A percentile compares a stretch with the other conserved stretches of the same genome.
These are phyloP conservation scores for Daldinia concentrica DNA, from an alignment of 495 filamentous ascomycete genomes.

Conservation along the genomic window DNA sequence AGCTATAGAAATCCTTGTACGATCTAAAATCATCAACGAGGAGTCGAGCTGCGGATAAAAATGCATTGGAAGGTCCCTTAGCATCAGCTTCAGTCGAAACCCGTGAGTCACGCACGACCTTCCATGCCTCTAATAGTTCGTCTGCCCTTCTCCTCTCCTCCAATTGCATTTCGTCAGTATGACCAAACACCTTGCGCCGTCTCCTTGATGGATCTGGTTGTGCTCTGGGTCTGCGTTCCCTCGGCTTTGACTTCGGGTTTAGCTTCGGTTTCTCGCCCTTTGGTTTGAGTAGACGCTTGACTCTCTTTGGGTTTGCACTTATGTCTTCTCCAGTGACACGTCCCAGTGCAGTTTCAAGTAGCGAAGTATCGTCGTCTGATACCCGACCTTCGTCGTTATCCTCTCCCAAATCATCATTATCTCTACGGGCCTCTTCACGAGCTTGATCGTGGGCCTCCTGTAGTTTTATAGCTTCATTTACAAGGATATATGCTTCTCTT, in stretches of 20 bases:
- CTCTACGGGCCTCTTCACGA: constrained; percentile 52
- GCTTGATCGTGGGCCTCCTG: constrained; percentile 53
- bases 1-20: constrained; percentile 79
- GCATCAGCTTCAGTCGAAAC: constrained; percentile 6
- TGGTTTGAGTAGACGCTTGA: constrained; percentile 27
- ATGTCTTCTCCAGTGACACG: neutral
- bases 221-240: constrained; percentile 21
- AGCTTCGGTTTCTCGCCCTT: constrained; percentile 23
- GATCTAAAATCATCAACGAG: constrained; percentile 83
- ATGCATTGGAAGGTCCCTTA: constrained; percentile 30
- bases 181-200: constrained; percentile 43
- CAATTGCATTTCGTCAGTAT: constrained; percentile 41
- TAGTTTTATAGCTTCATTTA: constrained; percentile 76
- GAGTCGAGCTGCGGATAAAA: constrained; percentile 75
- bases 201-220: constrained; percentile 11
- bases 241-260: constrained; percentile 18
- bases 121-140: constrained; percentile 39
- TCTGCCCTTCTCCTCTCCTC: constrained; percentile 42
- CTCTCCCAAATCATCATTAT: constrained; percentile 44
- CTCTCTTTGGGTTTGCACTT: constrained; percentile 16
- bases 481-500: constrained; percentile 76
- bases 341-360: constrained; percentile 3
- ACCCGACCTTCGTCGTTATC: constrained; percentile 41
- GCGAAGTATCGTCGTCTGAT: constrained; percentile 25
- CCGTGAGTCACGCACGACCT: constrained; percentile 32